Percentiles rank a stretch among this genome's conserved stretches.
Conservation (phyloP, 2,329 filamentous ascomycete species). For the Camptophora hylomeconis region DNA sequence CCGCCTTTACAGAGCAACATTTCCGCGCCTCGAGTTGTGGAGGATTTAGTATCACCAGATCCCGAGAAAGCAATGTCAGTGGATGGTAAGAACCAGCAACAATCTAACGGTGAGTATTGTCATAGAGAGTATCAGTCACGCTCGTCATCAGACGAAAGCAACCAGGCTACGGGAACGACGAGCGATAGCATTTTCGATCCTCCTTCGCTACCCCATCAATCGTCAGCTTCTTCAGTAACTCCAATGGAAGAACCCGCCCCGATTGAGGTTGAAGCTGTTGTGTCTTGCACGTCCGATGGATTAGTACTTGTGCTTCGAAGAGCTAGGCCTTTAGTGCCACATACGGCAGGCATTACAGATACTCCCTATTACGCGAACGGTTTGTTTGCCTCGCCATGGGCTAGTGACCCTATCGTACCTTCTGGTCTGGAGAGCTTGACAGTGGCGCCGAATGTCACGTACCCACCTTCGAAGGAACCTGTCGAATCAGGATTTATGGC, state of each 20-base stretch:
- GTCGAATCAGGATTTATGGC: constrained; percentile 51
- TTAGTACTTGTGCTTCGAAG: constrained; percentile 68
- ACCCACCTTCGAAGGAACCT: constrained; percentile 28
- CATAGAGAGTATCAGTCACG: constrained; percentile 2
- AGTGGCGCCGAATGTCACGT: constrained; percentile 22
- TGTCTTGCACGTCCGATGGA: constrained; percentile 81
- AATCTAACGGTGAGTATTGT: neutral
- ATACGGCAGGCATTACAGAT: constrained; percentile 31
- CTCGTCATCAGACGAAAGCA: constrained; percentile 31
- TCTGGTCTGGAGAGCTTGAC: constrained; percentile 6
- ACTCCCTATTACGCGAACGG: constrained; percentile 41
- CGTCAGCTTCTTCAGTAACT: constrained; percentile 14
- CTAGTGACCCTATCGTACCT: constrained; percentile 46
- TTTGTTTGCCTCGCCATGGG: constrained; percentile 72
- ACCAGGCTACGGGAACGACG: constrained; percentile 24
- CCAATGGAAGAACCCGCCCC: constrained; percentile 6
- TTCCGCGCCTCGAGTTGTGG: neutral
- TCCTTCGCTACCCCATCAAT: constrained; percentile 13
- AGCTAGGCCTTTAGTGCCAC: constrained; percentile 57
- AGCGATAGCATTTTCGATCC: constrained; percentile 33
- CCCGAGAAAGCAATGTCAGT: too few relatives aligned
- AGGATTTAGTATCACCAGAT: too few relatives aligned
- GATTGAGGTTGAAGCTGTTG: constrained; percentile 74
- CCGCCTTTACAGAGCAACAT: neutral
- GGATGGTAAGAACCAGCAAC: too few relatives aligned